A percentile compares a stretch with the other conserved stretches of the same genome.
These are phyloP conservation scores for Fagopyrum tataricum DNA, from an alignment of 148 eudicot genomes.

Conservation along the genomic window DNA sequence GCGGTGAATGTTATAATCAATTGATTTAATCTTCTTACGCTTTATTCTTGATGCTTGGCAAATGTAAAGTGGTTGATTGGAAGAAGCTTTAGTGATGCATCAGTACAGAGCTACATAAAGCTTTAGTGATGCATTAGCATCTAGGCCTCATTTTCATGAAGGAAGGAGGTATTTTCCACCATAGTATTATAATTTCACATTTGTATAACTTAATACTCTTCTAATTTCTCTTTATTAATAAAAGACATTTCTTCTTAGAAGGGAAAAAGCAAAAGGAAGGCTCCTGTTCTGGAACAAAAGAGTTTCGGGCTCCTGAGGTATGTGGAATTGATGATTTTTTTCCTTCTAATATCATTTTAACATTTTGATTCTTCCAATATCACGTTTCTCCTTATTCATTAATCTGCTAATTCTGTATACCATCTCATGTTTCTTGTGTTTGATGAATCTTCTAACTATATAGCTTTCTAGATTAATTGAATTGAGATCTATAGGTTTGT, in stretches of 20 bases:
- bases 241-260: slow-evolving; percentile 23
- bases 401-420: background rate
- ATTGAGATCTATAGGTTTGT: background rate
- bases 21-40: background rate
- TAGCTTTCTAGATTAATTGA: background rate
- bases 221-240: background rate
- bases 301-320: slow-evolving; percentile 99
- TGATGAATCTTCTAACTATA: background rate
- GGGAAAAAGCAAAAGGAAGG: slow-evolving; percentile 68
- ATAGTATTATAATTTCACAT: background rate
- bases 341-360: too few relatives aligned
- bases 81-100: slow-evolving; percentile 11
- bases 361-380: background rate
- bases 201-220: background rate
- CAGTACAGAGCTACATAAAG: slow-evolving; percentile 15
- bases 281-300: slow-evolving; percentile 94
- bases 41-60: background rate
- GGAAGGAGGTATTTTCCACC: slow-evolving; percentile 38
- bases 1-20: too few relatives aligned
- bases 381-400: background rate
- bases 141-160: too few relatives aligned
- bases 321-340: slow-evolving; percentile 15
- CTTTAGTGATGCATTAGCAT: too few relatives aligned
- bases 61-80: slow-evolving; percentile 15
- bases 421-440: background rate